These are phyloP conservation scores for Xylaria grammica DNA, from an alignment of 495 filamentous ascomycete genomes.

Conservation along the genomic window DNA sequence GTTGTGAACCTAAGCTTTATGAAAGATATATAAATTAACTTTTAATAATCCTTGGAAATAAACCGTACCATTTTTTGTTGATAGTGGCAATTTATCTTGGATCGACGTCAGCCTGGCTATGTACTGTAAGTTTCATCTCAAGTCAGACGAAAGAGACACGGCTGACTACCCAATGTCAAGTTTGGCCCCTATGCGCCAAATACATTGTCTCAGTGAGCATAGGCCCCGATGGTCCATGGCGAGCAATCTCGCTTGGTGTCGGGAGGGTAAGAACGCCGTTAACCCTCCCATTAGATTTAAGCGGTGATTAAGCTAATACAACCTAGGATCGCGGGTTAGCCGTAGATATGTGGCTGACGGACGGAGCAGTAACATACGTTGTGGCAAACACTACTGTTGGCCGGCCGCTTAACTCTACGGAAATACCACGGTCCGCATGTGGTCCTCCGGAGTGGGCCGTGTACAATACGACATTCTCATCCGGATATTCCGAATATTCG, in stretches of 20 bases:
- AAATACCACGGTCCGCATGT: background rate
- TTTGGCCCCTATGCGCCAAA: no score
- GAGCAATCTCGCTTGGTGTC: conserved; percentile 29
- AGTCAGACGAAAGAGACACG: no score
- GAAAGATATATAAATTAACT: no score
- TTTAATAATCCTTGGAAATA: no score
- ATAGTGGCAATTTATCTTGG: no score
- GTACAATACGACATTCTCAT: background rate
- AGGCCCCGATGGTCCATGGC: conserved; percentile 44
- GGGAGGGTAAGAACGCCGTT: conserved; percentile 10
- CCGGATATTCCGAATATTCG: background rate
- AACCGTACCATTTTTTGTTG: no score
- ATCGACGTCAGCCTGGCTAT: no score
- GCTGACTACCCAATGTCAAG: no score
- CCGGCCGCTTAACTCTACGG: background rate
- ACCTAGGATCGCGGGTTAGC: background rate
- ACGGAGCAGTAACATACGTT: background rate
- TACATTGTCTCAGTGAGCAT: no score
- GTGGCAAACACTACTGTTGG: background rate
- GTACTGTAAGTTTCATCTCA: no score
- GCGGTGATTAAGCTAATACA: background rate
- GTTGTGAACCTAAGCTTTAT: no score
- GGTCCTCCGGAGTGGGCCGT: background rate
- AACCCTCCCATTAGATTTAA: background rate
- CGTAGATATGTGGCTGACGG: background rate